Evolutionary conservation across 2,329 filamentous ascomycete genomes (phyloP).

Genomic region (Diplodia mutila): DNA sequence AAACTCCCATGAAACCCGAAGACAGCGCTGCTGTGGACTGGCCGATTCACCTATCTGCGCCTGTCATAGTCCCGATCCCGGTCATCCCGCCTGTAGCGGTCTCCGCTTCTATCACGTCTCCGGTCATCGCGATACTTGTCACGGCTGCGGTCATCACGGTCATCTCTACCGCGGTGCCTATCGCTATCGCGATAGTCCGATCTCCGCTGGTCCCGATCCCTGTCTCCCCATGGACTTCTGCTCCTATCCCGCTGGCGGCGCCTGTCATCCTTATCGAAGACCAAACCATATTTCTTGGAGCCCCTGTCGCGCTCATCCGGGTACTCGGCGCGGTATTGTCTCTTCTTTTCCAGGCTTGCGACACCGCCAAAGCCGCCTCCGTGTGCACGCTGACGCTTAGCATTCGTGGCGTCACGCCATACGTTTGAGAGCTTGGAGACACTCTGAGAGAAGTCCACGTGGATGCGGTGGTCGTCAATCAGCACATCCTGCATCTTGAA

Average conservation of each 20-base stretch:
- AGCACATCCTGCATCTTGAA: conserved; percentile 98
- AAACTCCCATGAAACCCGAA: not conserved
- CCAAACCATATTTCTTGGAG: conserved; percentile 71
- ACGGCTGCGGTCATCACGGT: conserved; percentile 43
- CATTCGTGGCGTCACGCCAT: conserved; percentile 85
- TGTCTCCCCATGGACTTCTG: conserved; percentile 45
- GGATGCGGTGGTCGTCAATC: conserved; percentile 95
- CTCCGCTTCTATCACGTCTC: conserved; percentile 31
- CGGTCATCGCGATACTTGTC: conserved; percentile 46
- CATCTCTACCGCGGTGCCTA: conserved; percentile 31
- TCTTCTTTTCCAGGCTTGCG: conserved; percentile 81
- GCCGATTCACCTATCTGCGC: conserved; percentile 29
- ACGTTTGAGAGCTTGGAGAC: conserved; percentile 83
- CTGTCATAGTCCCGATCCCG: conserved; percentile 40
- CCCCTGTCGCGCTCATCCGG: conserved; percentile 38
- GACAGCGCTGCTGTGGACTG: not conserved
- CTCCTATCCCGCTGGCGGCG: conserved; percentile 32
- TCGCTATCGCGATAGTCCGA: conserved; percentile 29
- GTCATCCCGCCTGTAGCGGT: conserved; percentile 42
- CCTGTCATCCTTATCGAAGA: conserved; percentile 76
- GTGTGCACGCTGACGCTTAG: conserved; percentile 67
- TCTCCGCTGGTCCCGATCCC: conserved; percentile 8
- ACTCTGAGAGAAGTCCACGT: conserved; percentile 98
- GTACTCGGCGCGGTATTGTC: conserved; percentile 76
- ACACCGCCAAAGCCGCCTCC: conserved; percentile 90